These are phyloP conservation scores for Corinectria fuckeliana DNA, from an alignment of 2,329 filamentous ascomycete species.

Conservation along the genomic window DNA sequence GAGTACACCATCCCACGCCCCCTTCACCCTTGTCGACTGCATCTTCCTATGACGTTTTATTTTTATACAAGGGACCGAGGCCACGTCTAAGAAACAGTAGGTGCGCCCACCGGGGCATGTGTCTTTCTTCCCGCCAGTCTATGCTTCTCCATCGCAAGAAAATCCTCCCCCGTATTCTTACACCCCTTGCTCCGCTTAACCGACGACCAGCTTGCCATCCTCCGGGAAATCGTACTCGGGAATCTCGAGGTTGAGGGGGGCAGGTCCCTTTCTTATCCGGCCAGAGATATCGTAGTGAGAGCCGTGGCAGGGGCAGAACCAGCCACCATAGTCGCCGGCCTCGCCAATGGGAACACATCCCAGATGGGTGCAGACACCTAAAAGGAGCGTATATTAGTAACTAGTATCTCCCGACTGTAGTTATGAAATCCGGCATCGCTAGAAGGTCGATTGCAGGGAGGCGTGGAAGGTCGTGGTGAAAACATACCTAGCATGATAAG, in stretches of 20 bases:
- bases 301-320: slow-evolving; percentile 99
- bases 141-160: slow-evolving; percentile 23
- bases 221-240: slow-evolving; percentile 92
- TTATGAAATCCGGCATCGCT: neutral
- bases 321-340: slow-evolving; percentile 96
- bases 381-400: slow-evolving; percentile 20
- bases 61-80: slow-evolving; percentile 47
- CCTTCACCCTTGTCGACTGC: slow-evolving; percentile 31
- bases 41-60: slow-evolving; percentile 44
- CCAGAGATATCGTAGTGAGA: slow-evolving; percentile 99
- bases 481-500: slow-evolving; percentile 91
- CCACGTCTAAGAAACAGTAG: slow-evolving; percentile 46
- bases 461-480: neutral
- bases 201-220: slow-evolving; percentile 88
- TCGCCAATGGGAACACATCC: slow-evolving; percentile 99
- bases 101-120: slow-evolving; percentile 34
- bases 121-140: slow-evolving; percentile 34
- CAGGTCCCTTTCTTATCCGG: slow-evolving; percentile 95
- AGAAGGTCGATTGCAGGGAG: neutral
- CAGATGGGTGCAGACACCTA: slow-evolving; percentile 97
- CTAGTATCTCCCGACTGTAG: slow-evolving; percentile 17
- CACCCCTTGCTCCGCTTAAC: slow-evolving; percentile 64
- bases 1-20: slow-evolving; percentile 21
- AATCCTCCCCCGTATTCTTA: slow-evolving; percentile 34
- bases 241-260: slow-evolving; percentile 96